Evolutionary conservation across 2,329 filamentous ascomycete genomes (phyloP).

Genomic region (Alternaria hordeiaustralica): DNA sequence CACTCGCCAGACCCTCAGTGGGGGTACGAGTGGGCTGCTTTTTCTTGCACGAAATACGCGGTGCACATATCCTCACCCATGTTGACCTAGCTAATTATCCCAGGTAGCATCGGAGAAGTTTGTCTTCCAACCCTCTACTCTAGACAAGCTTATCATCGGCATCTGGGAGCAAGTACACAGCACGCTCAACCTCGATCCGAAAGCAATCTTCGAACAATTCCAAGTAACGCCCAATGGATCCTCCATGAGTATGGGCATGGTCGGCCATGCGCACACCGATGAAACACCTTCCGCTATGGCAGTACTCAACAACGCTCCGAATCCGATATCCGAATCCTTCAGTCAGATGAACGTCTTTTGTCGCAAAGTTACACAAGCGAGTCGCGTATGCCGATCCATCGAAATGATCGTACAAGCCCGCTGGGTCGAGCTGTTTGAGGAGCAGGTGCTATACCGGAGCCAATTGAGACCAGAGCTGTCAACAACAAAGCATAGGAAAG

Average conservation of each 20-base stretch:
- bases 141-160: slow-evolving; percentile 57
- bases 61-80: neutral
- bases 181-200: slow-evolving; percentile 51
- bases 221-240: slow-evolving; percentile 26
- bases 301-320: slow-evolving; percentile 17
- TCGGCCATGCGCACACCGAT: slow-evolving; percentile 16
- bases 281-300: slow-evolving; percentile 11
- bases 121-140: slow-evolving; percentile 54
- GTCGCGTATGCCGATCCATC: slow-evolving; percentile 61
- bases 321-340: slow-evolving; percentile 36
- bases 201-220: slow-evolving; percentile 44
- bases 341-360: slow-evolving; percentile 54
- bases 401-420: slow-evolving; percentile 65
- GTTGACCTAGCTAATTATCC: neutral
- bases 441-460: slow-evolving; percentile 54
- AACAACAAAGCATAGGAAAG: slow-evolving; percentile 58
- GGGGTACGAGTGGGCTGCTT: neutral
- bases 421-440: slow-evolving; percentile 63
- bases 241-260: slow-evolving; percentile 18
- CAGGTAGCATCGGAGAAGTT: slow-evolving; percentile 44
- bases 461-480: slow-evolving; percentile 51
- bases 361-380: slow-evolving; percentile 57
- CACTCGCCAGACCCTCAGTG: neutral
- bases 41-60: neutral
- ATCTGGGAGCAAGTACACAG: slow-evolving; percentile 59